Percentiles rank a stretch among this genome's conserved stretches.
These are phyloP conservation scores for Xerocomellus chrysenteron DNA, from an alignment of 768 basidiomycete genomes.

Conservation along the genomic window DNA sequence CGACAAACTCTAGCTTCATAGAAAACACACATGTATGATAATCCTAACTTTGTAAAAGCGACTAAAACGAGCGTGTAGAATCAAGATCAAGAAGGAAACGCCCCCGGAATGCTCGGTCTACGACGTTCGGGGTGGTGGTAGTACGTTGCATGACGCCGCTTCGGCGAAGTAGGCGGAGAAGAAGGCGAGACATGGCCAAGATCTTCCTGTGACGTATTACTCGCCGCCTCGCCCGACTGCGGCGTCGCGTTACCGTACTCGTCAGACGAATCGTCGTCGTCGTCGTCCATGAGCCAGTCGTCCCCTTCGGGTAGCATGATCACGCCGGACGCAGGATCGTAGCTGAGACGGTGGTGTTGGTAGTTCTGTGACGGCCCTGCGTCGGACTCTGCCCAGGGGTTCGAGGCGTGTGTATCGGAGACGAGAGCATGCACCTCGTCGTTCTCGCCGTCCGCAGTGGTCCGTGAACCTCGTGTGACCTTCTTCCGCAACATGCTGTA, in stretches of 20 bases:
- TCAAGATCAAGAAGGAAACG: conserved; percentile 38
- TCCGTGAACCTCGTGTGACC: conserved; percentile 13
- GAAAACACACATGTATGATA: neutral
- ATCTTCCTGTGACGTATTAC: conserved; percentile 25
- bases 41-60: neutral
- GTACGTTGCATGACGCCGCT: conserved; percentile 72
- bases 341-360: conserved; percentile 64
- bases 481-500: conserved; percentile 51
- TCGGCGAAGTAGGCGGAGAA: conserved; percentile 35
- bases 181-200: conserved; percentile 16
- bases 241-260: conserved; percentile 39
- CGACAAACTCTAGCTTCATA: too few species aligned
- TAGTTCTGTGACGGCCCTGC: conserved; percentile 19
- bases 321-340: conserved; percentile 83
- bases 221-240: conserved; percentile 18
- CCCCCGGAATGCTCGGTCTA: conserved; percentile 56
- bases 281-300: conserved; percentile 59
- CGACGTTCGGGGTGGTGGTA: conserved; percentile 81
- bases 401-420: conserved; percentile 33
- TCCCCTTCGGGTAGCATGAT: conserved; percentile 82
- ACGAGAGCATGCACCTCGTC: conserved; percentile 21
- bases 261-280: conserved; percentile 38
- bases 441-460: conserved; percentile 6
- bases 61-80: neutral
- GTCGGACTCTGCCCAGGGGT: conserved; percentile 61